Conservation (phyloP, 164 flowering plant species). For the Vitis labrusca region DNA sequence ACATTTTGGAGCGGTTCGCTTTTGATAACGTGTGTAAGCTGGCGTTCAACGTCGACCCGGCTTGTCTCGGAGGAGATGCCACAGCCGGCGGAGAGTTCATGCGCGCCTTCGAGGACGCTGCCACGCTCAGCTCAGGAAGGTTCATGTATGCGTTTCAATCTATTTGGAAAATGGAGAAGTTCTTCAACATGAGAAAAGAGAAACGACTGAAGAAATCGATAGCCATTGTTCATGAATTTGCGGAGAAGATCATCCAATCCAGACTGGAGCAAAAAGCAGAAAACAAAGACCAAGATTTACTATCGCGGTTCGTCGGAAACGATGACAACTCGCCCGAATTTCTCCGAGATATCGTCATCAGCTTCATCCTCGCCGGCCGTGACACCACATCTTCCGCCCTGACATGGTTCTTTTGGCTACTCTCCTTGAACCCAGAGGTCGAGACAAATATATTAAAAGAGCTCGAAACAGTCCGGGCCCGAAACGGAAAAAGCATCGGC, state of each 20-base stretch:
- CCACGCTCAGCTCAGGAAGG: conserved; percentile 47
- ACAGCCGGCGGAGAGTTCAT: conserved; percentile 36
- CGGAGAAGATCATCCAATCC: conserved; percentile 42
- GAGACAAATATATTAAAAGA: conserved; percentile 39
- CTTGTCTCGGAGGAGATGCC: conserved; percentile 37
- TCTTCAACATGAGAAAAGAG: conserved; percentile 59
- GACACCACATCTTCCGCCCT: conserved; percentile 62
- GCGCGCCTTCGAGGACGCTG: conserved; percentile 61
- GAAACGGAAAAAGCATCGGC: conserved; percentile 13
- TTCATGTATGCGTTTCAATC: conserved; percentile 33
- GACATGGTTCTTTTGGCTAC: conserved; percentile 65
- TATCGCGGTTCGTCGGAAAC: conserved; percentile 45
- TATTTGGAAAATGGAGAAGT: conserved; percentile 32
- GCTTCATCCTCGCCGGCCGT: conserved; percentile 66
- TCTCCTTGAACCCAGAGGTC: conserved; percentile 35
- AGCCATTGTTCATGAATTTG: conserved; percentile 46
- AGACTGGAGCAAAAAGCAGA: conserved; percentile 25
- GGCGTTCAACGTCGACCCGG: conserved; percentile 52
- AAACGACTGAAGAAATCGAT: conserved; percentile 34
- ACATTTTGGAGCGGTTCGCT: conserved; percentile 56
- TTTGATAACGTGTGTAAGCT: conserved; percentile 64
- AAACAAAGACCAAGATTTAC: conserved; percentile 26
- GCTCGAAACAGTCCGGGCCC: conserved; percentile 26
- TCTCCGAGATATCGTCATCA: conserved; percentile 52
- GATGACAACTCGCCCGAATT: conserved; percentile 31